phyloP scores from a whole-genome alignment of 495 filamentous ascomycete genomes.

The Pseudoneurospora amorphoporcata region DNA sequence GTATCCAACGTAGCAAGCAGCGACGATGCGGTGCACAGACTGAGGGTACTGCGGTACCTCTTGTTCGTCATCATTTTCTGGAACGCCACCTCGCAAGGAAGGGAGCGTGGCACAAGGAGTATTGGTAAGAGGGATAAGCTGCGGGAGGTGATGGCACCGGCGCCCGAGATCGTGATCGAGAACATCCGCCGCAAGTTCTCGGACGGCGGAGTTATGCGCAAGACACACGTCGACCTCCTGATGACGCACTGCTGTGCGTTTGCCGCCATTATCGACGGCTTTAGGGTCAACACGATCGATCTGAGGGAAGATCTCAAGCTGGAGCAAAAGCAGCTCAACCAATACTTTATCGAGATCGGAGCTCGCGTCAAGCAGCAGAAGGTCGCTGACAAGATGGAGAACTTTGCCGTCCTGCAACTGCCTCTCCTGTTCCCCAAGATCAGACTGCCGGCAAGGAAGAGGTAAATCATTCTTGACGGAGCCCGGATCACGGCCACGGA shows the following conservation, averaged over 20 bases:
- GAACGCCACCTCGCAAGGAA: conserved; percentile 23
- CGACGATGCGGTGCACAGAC: conserved; percentile 42
- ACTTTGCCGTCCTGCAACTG: conserved; percentile 60
- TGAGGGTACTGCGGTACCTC: conserved; percentile 59
- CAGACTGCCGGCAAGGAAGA: conserved; percentile 11
- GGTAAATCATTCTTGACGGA: background rate
- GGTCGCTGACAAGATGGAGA: conserved; percentile 39
- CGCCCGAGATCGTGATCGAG: conserved; percentile 56
- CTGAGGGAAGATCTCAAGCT: conserved; percentile 70
- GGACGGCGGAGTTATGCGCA: conserved; percentile 46
- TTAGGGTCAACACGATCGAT: conserved; percentile 64
- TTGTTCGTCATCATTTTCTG: conserved; percentile 55
- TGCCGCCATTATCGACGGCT: conserved; percentile 62
- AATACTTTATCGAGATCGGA: conserved; percentile 78
- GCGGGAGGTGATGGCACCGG: conserved; percentile 31
- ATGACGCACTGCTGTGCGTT: conserved; percentile 60
- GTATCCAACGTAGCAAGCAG: conserved; percentile 45
- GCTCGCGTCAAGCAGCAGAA: conserved; percentile 46
- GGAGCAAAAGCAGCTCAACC: conserved; percentile 50
- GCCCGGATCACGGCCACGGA: background rate
- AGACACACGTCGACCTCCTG: conserved; percentile 52
- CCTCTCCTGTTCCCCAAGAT: conserved; percentile 75
- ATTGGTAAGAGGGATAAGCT: conserved; percentile 41
- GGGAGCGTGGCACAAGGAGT: conserved; percentile 29
- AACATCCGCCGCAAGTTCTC: conserved; percentile 61